These are phyloP conservation scores for Thelonectria blattea DNA, from an alignment of 2,329 filamentous ascomycete species.

Conservation along the genomic window DNA sequence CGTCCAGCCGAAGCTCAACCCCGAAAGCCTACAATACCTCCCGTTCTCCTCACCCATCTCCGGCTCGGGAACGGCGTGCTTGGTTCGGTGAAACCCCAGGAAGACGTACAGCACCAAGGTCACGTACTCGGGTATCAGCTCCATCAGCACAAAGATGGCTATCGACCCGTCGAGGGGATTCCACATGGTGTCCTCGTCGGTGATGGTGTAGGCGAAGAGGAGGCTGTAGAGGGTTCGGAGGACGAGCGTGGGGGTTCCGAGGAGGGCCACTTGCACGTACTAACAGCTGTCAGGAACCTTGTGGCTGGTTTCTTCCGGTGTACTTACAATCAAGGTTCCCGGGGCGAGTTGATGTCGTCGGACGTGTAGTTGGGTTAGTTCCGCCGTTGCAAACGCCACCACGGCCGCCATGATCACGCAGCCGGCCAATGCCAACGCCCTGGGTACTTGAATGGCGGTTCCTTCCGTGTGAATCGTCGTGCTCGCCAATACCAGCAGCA, in stretches of 20 bases:
- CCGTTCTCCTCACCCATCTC: background rate
- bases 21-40: background rate
- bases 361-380: constrained; percentile 4
- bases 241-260: background rate
- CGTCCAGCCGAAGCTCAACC: background rate
- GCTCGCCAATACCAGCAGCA: background rate
- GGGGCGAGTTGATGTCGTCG: background rate
- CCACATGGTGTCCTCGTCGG: background rate
- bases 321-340: constrained; percentile 5
- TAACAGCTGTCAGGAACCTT: background rate
- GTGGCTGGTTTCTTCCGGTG: too few relatives aligned
- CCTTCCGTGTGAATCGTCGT: background rate
- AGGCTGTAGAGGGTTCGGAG: constrained; percentile 5
- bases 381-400: background rate
- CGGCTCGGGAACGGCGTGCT: background rate
- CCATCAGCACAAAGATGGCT: constrained; percentile 6
- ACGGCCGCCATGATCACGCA: background rate
- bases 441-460: background rate
- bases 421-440: background rate
- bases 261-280: constrained; percentile 6
- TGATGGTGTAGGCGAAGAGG: constrained; percentile 6
- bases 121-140: constrained; percentile 6
- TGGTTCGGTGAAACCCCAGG: constrained; percentile 5
- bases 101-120: constrained; percentile 1
- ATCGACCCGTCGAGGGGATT: constrained; percentile 7